Base-by-base conservation (phyloP, 495 filamentous ascomycete species). In the Hypoxylon intermedium region DNA sequence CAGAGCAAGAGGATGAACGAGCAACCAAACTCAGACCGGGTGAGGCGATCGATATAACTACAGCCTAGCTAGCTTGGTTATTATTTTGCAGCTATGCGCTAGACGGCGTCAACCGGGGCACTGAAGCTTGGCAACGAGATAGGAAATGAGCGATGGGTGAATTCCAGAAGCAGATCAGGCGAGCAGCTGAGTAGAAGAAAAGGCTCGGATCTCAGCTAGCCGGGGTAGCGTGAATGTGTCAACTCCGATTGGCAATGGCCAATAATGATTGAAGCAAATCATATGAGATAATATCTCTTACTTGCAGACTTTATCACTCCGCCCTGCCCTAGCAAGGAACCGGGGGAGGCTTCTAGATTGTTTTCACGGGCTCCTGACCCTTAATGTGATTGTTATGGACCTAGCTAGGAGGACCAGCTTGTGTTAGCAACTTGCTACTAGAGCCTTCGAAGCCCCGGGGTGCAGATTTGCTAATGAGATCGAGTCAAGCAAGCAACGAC, bases 251-350 rank as follows among this genome's bases (percentile, higher is more conserved):
- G 16, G 31, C 19, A 62, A 56, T 55, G 58, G 52, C 23, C 28
- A 16, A 52, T 33, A 38, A 37, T n/a, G 13, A 51, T 44, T 40
- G 43, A 12, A 51, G 52, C 24, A 46, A 62, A 56, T 62, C 45
- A 55, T 6, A 62, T 62, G 45, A 46, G 58, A 62, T 56, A 62
- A 62, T 61, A 55, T n/a, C 50, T 33, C n/a, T 61, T 43, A 51
- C 34, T 20, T 44, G 13, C 26, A n/a, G n/a, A n/a, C n/a, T 52
- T 62, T 62, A 62, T 62, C 58, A 51, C 30, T 51, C 30, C 30
- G 45, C 33, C 46, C 49, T 45, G 15, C 30, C 51, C 20, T 41
- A 15, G n/a, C n/a, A n/a, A n/a, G 18, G 49, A 19, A 38, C 49
- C 44, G 31, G 58, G 58, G 21, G 47, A 24, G n/a, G n/a, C n/a